These are phyloP conservation scores for Ceratocystis eucalypticola DNA, from an alignment of 2,329 filamentous ascomycete genomes.

Conservation along the genomic window DNA sequence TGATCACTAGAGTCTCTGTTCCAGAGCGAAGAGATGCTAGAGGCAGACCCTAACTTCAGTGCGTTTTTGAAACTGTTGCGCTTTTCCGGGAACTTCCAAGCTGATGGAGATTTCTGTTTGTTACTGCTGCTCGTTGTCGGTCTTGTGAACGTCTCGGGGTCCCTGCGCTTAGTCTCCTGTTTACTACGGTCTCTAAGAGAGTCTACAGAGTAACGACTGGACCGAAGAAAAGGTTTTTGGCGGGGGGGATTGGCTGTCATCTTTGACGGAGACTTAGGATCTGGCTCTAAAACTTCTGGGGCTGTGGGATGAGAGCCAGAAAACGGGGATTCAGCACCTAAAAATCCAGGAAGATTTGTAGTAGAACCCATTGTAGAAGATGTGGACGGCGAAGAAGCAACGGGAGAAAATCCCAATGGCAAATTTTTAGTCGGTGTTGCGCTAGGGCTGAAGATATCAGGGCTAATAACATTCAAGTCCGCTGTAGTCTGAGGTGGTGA, in stretches of 20 bases:
- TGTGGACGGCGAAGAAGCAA: neutral
- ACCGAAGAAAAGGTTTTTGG: conserved; percentile 10
- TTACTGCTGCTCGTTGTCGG: neutral
- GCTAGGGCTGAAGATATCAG: neutral
- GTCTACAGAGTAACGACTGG: conserved; percentile 4
- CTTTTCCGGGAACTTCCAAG: conserved; percentile 12
- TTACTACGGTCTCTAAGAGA: conserved; percentile 3
- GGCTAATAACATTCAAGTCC: neutral
- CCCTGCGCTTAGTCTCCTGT: conserved; percentile 5
- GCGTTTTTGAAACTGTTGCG: conserved; percentile 10
- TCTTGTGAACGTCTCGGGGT: neutral
- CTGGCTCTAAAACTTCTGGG: neutral
- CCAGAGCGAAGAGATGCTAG: conserved; percentile 10
- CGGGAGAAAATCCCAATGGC: neutral
- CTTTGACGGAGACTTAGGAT: neutral
- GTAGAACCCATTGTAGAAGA: neutral
- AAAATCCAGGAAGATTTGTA: neutral
- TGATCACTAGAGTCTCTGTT: conserved; percentile 1
- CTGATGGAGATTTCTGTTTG: conserved; percentile 1
- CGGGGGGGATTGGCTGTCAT: conserved; percentile 5
- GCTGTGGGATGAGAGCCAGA: neutral
- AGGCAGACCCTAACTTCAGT: conserved; percentile 14
- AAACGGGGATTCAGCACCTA: neutral
- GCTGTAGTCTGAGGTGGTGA: neutral
- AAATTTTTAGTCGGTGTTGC: neutral